phyloP scores from a whole-genome alignment of 176 grass and related monocot species.

The Lolium rigidum region DNA sequence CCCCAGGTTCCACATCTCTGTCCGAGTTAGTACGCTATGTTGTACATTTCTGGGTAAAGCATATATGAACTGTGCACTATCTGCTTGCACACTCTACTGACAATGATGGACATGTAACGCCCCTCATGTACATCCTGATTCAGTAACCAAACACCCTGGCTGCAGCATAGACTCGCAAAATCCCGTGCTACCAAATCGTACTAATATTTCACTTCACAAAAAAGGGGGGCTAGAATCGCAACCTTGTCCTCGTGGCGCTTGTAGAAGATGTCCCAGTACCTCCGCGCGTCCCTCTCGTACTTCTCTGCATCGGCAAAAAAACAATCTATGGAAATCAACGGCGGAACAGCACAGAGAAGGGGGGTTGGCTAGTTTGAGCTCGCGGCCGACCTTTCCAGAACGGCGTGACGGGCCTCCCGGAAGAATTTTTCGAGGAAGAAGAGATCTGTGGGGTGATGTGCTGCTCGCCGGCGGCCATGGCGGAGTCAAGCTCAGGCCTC shows the following conservation, averaged over 20 bases:
- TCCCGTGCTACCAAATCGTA: background rate
- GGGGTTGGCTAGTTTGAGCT: background rate
- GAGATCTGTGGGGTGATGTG: constrained; percentile 50
- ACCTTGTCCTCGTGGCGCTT: constrained; percentile 94
- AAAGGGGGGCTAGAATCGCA: background rate
- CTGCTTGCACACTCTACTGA: background rate
- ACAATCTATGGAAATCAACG: background rate
- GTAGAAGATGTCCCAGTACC: constrained; percentile 98
- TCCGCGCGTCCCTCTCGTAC: constrained; percentile 89
- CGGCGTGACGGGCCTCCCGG: constrained; percentile 80
- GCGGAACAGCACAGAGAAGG: background rate
- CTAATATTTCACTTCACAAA: background rate
- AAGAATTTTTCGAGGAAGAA: constrained; percentile 49
- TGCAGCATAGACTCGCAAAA: background rate
- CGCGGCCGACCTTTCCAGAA: constrained; percentile 87
- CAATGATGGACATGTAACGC: constrained; percentile 4
- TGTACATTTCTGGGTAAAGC: background rate
- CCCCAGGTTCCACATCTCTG: background rate
- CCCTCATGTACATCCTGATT: background rate
- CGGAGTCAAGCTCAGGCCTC: background rate
- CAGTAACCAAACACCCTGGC: background rate
- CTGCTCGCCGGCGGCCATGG: constrained; percentile 56
- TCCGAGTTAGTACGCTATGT: background rate
- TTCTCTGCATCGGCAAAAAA: constrained; percentile 61
- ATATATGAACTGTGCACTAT: background rate